phyloP scores from a whole-genome alignment of 2,329 filamentous ascomycete genomes.

The Metarhizium robertsii region DNA sequence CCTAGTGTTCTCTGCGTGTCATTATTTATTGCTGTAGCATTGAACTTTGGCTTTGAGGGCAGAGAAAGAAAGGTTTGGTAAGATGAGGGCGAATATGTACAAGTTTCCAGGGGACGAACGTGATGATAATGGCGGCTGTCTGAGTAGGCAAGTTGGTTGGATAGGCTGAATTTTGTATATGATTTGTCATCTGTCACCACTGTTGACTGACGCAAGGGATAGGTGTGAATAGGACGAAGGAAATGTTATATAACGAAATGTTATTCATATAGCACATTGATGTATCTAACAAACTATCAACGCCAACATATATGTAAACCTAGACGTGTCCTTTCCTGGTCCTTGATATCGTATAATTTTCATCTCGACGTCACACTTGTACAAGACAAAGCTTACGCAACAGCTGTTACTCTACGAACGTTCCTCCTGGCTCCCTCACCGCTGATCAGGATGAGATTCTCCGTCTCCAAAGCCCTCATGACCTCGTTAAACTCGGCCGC shows the following conservation, averaged over 20 bases:
- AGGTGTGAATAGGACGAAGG: background rate
- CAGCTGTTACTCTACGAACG: conserved; percentile 63
- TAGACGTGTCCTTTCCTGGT: background rate
- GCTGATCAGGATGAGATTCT: conserved; percentile 69
- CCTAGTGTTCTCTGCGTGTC: conserved; percentile 67
- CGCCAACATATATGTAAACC: conserved; percentile 5
- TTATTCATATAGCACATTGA: background rate
- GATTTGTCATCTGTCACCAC: background rate
- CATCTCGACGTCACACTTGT: background rate
- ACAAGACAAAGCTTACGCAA: conserved; percentile 18
- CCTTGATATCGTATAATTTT: background rate
- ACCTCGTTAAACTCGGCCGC: conserved; percentile 74
- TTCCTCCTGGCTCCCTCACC: conserved; percentile 79
- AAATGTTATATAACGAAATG: background rate
- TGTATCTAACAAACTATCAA: background rate
- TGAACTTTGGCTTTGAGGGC: conserved; percentile 78
- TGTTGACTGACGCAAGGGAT: background rate
- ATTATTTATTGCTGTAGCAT: conserved; percentile 61
- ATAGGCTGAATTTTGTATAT: background rate
- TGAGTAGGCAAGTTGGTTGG: background rate
- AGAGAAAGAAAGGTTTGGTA: conserved; percentile 48
- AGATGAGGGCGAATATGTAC: conserved; percentile 1
- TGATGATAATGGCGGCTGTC: background rate
- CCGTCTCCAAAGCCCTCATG: conserved; percentile 70
- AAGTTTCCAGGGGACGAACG: background rate